Conservation (phyloP, 2,329 filamentous ascomycete genomes). For the Rhynchosporium agropyri region DNA sequence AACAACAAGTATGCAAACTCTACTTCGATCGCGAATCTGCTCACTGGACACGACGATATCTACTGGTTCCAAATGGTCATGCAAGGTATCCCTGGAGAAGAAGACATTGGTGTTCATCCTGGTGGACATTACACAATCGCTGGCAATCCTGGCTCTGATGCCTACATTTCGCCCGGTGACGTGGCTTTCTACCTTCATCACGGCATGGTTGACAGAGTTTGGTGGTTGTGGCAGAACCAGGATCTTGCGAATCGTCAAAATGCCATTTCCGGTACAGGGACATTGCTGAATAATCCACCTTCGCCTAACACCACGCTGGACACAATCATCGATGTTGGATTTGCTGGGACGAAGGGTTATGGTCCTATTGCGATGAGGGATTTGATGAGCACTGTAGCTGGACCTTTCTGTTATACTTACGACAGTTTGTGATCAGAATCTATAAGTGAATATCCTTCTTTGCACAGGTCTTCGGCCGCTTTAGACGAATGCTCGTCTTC, state of each 20-base stretch:
- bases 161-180: constrained; percentile 49
- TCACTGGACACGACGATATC: constrained; percentile 44
- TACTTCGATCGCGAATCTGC: constrained; percentile 35
- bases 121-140: constrained; percentile 48
- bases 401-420: constrained; percentile 25
- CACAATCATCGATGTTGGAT: constrained; percentile 41
- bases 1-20: constrained; percentile 13
- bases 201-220: constrained; percentile 49
- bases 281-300: constrained; percentile 45
- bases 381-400: constrained; percentile 22
- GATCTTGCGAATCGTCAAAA: constrained; percentile 42
- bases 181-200: constrained; percentile 52
- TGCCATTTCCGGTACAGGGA: constrained; percentile 45
- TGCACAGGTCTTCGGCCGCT: background rate
- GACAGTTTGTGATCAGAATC: background rate
- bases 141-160: constrained; percentile 50
- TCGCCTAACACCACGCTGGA: constrained; percentile 47
- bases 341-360: constrained; percentile 3
- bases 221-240: constrained; percentile 53
- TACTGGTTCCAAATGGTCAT: constrained; percentile 49
- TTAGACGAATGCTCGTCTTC: background rate
- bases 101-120: constrained; percentile 44
- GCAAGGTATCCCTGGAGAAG: constrained; percentile 44
- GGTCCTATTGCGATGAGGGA: constrained; percentile 18
- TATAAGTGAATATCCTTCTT: too few species aligned